phyloP scores from a whole-genome alignment of 129 eudicot species.

The Dittrichia graveolens region DNA sequence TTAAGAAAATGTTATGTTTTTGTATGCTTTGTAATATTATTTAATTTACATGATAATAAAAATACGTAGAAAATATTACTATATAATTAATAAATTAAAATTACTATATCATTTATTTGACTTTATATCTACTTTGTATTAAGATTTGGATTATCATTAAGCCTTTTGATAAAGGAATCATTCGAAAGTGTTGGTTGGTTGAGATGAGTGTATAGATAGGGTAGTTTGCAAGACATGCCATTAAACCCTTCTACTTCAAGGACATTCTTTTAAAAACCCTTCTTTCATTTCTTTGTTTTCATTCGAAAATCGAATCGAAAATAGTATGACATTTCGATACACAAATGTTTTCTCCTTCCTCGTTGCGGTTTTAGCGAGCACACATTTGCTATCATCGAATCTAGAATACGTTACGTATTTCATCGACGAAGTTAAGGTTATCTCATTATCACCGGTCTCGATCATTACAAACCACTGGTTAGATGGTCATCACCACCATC shows the following conservation, averaged over 20 bases:
- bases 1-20: too few species aligned
- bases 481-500: constrained; percentile 35
- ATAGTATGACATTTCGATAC: constrained; percentile 42
- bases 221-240: constrained; percentile 87
- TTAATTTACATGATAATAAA: too few species aligned
- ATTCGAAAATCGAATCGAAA: not conserved
- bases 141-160: too few species aligned
- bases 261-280: constrained; percentile 35
- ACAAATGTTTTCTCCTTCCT: constrained; percentile 32
- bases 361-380: constrained; percentile 48
- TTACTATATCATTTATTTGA: too few species aligned
- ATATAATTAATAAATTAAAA: too few species aligned
- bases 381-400: constrained; percentile 41
- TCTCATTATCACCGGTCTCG: constrained; percentile 4
- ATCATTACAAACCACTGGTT: constrained; percentile 10
- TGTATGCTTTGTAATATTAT: too few species aligned
- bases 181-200: constrained; percentile 41
- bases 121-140: too few species aligned
- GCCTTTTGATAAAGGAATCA: not conserved
- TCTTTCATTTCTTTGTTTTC: constrained; percentile 16
- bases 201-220: constrained; percentile 51
- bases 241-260: constrained; percentile 77
- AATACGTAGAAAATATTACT: too few species aligned
- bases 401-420: constrained; percentile 10
- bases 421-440: constrained; percentile 20